Evolutionary conservation across 2,329 filamentous ascomycete species (phyloP).

Genomic region (Sordariomycetes sp.): DNA sequence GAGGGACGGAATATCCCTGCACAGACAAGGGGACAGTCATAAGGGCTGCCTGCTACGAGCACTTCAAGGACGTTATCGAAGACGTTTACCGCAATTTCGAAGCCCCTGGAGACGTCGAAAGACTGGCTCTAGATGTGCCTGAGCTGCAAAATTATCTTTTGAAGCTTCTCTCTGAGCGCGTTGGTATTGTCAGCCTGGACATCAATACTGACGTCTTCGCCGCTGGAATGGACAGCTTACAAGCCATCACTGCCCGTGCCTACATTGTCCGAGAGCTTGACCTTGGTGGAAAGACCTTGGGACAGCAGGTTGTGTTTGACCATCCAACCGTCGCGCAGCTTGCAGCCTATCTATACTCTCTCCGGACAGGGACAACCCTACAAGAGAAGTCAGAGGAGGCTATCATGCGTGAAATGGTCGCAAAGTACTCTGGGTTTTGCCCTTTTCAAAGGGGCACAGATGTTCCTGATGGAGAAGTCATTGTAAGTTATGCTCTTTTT

Average conservation of each 20-base stretch:
- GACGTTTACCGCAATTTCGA: constrained; percentile 21
- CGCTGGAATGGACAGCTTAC: constrained; percentile 45
- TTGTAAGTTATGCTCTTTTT: too few relatives aligned
- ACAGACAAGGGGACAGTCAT: constrained; percentile 46
- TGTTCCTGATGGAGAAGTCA: constrained; percentile 3
- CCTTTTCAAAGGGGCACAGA: not conserved
- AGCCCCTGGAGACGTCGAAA: constrained; percentile 8
- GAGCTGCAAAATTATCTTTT: not conserved
- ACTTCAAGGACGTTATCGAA: constrained; percentile 31
- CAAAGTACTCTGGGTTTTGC: not conserved
- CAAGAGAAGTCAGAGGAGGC: not conserved
- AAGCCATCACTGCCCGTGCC: constrained; percentile 43
- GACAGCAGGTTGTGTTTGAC: constrained; percentile 50
- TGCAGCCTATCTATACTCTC: constrained; percentile 6
- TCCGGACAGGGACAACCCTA: constrained; percentile 1
- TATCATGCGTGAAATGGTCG: not conserved
- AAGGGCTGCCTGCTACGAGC: constrained; percentile 32
- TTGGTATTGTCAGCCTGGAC: not conserved
- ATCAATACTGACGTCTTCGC: constrained; percentile 42
- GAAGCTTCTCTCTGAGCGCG: not conserved
- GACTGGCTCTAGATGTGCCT: not conserved
- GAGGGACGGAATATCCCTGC: constrained; percentile 30
- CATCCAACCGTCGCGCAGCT: constrained; percentile 19
- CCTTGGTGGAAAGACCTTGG: constrained; percentile 31
- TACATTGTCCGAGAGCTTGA: constrained; percentile 39